A percentile compares a stretch with the other conserved stretches of the same genome.
Conservation (phyloP, 345 rosid genomes). For the Lepidium sativum region DNA sequence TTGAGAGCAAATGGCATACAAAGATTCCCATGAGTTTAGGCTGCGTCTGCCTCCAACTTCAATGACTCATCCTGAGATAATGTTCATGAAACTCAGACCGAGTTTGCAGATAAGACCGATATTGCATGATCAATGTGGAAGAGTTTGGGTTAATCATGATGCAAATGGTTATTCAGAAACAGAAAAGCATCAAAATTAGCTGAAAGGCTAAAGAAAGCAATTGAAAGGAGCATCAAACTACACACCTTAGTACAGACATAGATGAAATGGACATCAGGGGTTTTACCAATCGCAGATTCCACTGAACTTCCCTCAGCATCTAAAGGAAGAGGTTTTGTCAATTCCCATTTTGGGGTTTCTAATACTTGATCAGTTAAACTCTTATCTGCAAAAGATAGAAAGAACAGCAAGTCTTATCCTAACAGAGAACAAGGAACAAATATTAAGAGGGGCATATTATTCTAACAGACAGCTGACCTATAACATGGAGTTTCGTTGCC, state of each 20-base stretch:
- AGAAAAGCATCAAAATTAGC: neutral
- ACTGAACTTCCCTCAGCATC: conserved; percentile 45
- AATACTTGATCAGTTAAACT: conserved; percentile 33
- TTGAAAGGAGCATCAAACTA: neutral
- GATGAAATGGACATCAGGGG: conserved; percentile 70
- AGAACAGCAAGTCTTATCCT: neutral
- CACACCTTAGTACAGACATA: conserved; percentile 59
- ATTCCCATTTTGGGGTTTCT: conserved; percentile 37
- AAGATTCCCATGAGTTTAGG: conserved; percentile 6
- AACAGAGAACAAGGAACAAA: neutral
- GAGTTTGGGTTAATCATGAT: neutral
- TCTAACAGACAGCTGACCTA: conserved; percentile 33
- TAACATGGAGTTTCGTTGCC: conserved; percentile 58
- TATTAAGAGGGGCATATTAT: neutral
- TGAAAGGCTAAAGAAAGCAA: neutral
- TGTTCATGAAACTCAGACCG: neutral
- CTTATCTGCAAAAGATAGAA: conserved; percentile 39
- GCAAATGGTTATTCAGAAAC: neutral
- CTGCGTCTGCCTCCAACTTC: conserved; percentile 3
- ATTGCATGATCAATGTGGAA: neutral
- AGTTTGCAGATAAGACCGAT: neutral
- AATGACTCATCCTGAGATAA: conserved; percentile 15
- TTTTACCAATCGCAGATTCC: conserved; percentile 56
- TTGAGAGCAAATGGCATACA: neutral
- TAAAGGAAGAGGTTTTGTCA: conserved; percentile 55